phyloP scores from a whole-genome alignment of 1,139 yeast genomes.

The Hyphopichia khmerensis region DNA sequence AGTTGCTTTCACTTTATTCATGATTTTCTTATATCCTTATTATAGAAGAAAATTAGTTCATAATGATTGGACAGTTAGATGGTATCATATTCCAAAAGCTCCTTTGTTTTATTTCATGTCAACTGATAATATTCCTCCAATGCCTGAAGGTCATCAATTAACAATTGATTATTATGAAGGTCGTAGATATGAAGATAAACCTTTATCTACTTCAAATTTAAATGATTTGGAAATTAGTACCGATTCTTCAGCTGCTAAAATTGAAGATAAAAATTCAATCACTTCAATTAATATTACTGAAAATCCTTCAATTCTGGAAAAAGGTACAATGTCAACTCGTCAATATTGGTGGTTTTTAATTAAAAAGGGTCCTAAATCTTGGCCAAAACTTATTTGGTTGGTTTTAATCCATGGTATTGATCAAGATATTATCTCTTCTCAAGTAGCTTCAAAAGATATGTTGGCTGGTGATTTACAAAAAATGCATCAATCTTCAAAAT shows the following conservation, averaged over 20 bases:
- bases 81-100: slow-evolving; percentile 58
- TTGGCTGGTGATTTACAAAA: slow-evolving; percentile 44
- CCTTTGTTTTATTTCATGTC: slow-evolving; percentile 57
- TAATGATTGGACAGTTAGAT: slow-evolving; percentile 66
- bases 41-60: slow-evolving; percentile 59
- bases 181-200: slow-evolving; percentile 43
- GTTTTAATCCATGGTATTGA: slow-evolving; percentile 59
- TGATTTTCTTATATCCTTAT: slow-evolving; percentile 60
- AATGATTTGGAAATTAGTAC: neutral
- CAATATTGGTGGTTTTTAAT: slow-evolving; percentile 44
- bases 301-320: slow-evolving; percentile 1
- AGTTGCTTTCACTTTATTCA: slow-evolving; percentile 51
- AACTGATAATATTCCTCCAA: slow-evolving; percentile 62
- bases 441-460: slow-evolving; percentile 32
- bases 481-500: slow-evolving; percentile 59
- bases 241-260: slow-evolving; percentile 4
- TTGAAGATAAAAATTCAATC: slow-evolving; percentile 5
- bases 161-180: slow-evolving; percentile 67
- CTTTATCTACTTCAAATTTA: slow-evolving; percentile 10
- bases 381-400: slow-evolving; percentile 53
- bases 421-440: slow-evolving; percentile 59
- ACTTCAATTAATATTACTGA: slow-evolving; percentile 1
- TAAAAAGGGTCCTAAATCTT: slow-evolving; percentile 47
- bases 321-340: slow-evolving; percentile 20
- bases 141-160: slow-evolving; percentile 56